phyloP scores from a whole-genome alignment of 306 rosid genomes.

The Trifolium repens region DNA sequence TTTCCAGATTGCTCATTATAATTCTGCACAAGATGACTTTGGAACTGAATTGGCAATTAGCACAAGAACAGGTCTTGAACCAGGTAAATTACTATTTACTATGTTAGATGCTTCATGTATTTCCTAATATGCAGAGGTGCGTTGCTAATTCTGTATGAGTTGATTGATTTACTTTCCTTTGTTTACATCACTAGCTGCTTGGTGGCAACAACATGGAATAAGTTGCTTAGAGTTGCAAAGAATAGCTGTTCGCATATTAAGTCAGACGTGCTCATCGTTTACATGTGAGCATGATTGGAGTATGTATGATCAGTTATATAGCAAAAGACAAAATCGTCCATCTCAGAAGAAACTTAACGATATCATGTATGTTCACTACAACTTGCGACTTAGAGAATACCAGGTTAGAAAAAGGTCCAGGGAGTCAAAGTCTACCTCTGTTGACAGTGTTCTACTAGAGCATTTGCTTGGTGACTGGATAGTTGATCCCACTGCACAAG shows the following conservation, averaged over 20 bases:
- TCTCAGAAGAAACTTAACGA: constrained; percentile 82
- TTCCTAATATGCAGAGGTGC: constrained; percentile 23
- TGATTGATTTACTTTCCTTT: constrained; percentile 37
- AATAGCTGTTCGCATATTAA: constrained; percentile 84
- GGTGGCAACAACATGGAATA: constrained; percentile 99
- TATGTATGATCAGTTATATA: constrained; percentile 65
- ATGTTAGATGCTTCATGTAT: constrained; percentile 13
- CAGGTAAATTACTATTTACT: constrained; percentile 59
- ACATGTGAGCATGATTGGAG: constrained; percentile 88
- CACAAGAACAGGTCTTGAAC: constrained; percentile 95
- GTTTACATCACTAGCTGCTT: constrained; percentile 66
- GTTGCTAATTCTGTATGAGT: constrained; percentile 14
- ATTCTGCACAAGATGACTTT: constrained; percentile 85
- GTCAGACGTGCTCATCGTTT: constrained; percentile 89
- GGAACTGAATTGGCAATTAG: constrained; percentile 96
- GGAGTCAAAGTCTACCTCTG: constrained; percentile 55
- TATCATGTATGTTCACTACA: constrained; percentile 78
- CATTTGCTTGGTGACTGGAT: constrained; percentile 79
- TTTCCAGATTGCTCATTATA: constrained; percentile 81
- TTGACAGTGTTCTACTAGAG: constrained; percentile 57
- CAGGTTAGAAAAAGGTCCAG: constrained; percentile 68
- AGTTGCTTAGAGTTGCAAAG: constrained; percentile 91
- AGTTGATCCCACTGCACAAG: constrained; percentile 58
- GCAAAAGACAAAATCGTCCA: constrained; percentile 61
- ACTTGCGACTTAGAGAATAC: constrained; percentile 84